These are phyloP conservation scores for Hypoxylon sp. DNA, from an alignment of 2,329 filamentous ascomycete genomes.

Conservation along the genomic window DNA sequence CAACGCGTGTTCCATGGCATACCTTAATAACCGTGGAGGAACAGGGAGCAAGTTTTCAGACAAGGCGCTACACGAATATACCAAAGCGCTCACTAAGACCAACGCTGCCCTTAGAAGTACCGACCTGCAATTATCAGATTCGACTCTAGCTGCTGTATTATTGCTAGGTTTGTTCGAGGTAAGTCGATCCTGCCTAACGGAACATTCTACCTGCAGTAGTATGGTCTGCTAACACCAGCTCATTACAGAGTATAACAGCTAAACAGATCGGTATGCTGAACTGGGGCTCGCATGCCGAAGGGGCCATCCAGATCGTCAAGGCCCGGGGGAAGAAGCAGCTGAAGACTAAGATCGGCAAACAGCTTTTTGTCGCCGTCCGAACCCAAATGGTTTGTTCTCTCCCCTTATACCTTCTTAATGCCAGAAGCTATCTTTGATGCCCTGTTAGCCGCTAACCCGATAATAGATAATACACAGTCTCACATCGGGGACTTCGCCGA, in stretches of 20 bases:
- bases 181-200: conserved; percentile 19
- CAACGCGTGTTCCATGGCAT: conserved; percentile 69
- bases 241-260: conserved; percentile 62
- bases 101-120: conserved; percentile 66
- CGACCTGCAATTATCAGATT: conserved; percentile 63
- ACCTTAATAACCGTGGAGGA: conserved; percentile 64
- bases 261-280: conserved; percentile 66
- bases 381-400: conserved; percentile 65
- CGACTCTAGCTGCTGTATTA: conserved; percentile 69
- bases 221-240: conserved; percentile 15
- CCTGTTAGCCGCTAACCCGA: conserved; percentile 1
- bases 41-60: conserved; percentile 52
- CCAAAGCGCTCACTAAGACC: conserved; percentile 64
- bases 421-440: neutral
- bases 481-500: conserved; percentile 63
- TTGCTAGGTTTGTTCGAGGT: conserved; percentile 71
- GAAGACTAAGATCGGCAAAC: conserved; percentile 63
- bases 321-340: conserved; percentile 67
- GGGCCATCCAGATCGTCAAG: conserved; percentile 71
- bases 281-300: conserved; percentile 74
- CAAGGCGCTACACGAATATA: conserved; percentile 64
- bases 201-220: neutral
- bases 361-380: conserved; percentile 69
- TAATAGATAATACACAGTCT: conserved; percentile 67
- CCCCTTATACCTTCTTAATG: neutral